Evolutionary conservation across 345 rosid genomes (phyloP).

Genomic region (Linum lewisii): DNA sequence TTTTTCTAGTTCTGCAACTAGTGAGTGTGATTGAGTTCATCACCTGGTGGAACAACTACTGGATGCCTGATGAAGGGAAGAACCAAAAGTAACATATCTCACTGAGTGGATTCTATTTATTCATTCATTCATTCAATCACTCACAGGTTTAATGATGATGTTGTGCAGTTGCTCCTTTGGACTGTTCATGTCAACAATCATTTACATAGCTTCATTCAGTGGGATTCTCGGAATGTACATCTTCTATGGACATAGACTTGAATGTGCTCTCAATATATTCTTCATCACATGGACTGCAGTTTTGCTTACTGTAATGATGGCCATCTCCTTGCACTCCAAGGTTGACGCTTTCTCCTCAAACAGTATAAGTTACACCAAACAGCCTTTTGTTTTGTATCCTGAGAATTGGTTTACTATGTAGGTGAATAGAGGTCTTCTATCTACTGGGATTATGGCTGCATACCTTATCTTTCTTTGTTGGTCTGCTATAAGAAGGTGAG

Average conservation of each 20-base stretch:
- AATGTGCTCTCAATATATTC: slow-evolving; percentile 64
- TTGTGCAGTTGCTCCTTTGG: slow-evolving; percentile 57
- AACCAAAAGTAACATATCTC: slow-evolving; percentile 42
- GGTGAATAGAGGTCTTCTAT: slow-evolving; percentile 71
- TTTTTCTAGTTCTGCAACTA: slow-evolving; percentile 81
- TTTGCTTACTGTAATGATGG: slow-evolving; percentile 62
- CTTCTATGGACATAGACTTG: slow-evolving; percentile 33
- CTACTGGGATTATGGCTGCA: slow-evolving; percentile 82
- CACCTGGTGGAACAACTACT: slow-evolving; percentile 80
- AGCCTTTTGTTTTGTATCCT: background rate
- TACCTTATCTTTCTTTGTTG: slow-evolving; percentile 87
- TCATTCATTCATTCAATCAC: no score
- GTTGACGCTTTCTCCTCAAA: slow-evolving; percentile 26
- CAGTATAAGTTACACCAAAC: background rate
- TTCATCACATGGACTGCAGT: slow-evolving; percentile 68
- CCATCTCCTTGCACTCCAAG: slow-evolving; percentile 61
- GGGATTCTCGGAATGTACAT: slow-evolving; percentile 51
- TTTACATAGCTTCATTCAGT: slow-evolving; percentile 45
- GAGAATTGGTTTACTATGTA: slow-evolving; percentile 13
- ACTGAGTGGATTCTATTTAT: no score
- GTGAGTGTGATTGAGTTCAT: slow-evolving; percentile 76
- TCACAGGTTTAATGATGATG: background rate
- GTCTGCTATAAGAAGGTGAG: slow-evolving; percentile 92
- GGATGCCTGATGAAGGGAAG: slow-evolving; percentile 53
- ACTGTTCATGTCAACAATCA: slow-evolving; percentile 45